These are phyloP conservation scores for Bipolaris victoriae DNA, from an alignment of 2,329 filamentous ascomycete species.

Conservation along the genomic window DNA sequence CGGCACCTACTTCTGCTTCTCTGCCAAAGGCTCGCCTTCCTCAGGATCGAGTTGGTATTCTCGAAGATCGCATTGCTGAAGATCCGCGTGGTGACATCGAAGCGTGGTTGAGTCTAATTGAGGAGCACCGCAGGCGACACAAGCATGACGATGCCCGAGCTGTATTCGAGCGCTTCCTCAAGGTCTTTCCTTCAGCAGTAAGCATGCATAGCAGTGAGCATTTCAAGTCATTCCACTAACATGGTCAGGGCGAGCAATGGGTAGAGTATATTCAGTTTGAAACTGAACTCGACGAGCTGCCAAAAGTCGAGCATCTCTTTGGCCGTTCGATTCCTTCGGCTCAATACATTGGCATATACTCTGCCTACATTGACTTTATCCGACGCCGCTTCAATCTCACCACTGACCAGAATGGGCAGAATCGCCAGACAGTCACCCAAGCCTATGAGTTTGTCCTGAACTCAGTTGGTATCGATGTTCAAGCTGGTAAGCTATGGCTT, in stretches of 20 bases:
- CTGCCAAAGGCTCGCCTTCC: slow-evolving; percentile 63
- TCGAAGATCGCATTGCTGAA: slow-evolving; percentile 90
- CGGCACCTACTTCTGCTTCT: slow-evolving; percentile 38
- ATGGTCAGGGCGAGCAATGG: slow-evolving; percentile 90
- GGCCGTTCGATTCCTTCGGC: slow-evolving; percentile 77
- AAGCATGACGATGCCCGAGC: slow-evolving; percentile 80
- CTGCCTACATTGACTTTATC: slow-evolving; percentile 92
- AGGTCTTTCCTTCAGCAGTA: slow-evolving; percentile 89
- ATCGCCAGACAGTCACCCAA: slow-evolving; percentile 78
- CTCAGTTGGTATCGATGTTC: slow-evolving; percentile 88
- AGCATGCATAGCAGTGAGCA: slow-evolving; percentile 59
- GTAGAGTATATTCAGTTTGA: slow-evolving; percentile 89
- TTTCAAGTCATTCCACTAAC: slow-evolving; percentile 20
- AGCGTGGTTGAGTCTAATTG: slow-evolving; percentile 87
- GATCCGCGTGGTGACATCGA: slow-evolving; percentile 92
- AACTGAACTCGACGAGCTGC: slow-evolving; percentile 81
- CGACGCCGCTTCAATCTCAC: slow-evolving; percentile 87
- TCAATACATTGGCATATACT: slow-evolving; percentile 87
- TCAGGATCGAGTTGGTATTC: slow-evolving; percentile 75
- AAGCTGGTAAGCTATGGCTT: slow-evolving; percentile 87
- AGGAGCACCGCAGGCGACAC: slow-evolving; percentile 80
- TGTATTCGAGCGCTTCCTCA: slow-evolving; percentile 84
- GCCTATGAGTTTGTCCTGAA: slow-evolving; percentile 93
- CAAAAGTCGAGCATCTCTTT: slow-evolving; percentile 82
- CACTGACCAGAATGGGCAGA: slow-evolving; percentile 76